Evolutionary conservation across 148 eudicot species (phyloP).

Genomic region (Dysphania ambrosioides): DNA sequence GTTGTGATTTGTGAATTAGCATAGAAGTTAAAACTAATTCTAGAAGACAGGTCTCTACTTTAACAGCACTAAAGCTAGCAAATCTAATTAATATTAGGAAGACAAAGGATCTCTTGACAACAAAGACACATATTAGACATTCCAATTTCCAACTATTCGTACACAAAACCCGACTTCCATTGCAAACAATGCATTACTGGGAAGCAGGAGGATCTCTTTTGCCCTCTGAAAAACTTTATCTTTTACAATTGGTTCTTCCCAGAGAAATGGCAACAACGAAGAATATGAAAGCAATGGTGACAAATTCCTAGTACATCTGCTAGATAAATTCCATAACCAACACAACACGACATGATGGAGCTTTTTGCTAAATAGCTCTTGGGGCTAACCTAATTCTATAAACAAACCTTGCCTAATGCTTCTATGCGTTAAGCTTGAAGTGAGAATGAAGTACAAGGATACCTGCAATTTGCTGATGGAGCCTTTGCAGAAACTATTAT

Average conservation of each 20-base stretch:
- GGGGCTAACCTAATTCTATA: constrained; percentile 18
- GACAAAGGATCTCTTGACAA: background rate
- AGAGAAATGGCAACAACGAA: background rate
- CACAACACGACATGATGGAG: constrained; percentile 19
- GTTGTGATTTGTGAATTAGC: too few relatives aligned
- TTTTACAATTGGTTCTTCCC: constrained; percentile 15
- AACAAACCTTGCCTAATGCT: constrained; percentile 26
- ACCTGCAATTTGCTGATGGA: constrained; percentile 7
- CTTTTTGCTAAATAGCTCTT: constrained; percentile 2
- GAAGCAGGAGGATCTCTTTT: background rate
- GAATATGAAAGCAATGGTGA: background rate
- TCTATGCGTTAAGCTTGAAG: constrained; percentile 4
- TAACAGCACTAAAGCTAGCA: background rate
- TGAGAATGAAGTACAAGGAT: background rate
- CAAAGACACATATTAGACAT: background rate
- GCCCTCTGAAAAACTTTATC: constrained; percentile 8
- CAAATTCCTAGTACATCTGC: background rate
- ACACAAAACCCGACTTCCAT: background rate
- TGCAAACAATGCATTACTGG: background rate
- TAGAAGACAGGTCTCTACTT: too few relatives aligned
- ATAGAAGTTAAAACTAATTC: too few relatives aligned
- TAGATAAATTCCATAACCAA: constrained; percentile 5
- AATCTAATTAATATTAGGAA: background rate
- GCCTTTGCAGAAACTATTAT: background rate
- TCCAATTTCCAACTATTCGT: background rate